A percentile compares a stretch with the other conserved stretches of the same genome.
phyloP scores from a whole-genome alignment of 75 land plant genomes.

The Pseudotsuga menziesii region DNA sequence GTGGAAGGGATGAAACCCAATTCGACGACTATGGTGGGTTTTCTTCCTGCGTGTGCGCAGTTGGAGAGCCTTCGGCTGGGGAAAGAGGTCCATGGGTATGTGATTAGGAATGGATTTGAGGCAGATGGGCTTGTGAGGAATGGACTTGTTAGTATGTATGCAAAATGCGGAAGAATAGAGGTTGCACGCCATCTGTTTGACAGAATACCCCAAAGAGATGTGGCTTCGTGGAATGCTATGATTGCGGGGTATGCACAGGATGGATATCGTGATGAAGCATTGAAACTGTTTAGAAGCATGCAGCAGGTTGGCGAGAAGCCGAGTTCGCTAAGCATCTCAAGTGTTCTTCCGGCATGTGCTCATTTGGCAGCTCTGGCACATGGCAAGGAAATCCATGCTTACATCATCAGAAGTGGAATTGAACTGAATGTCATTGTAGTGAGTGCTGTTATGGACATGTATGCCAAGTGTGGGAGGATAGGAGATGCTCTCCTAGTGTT shows the following conservation, averaged over 20 bases:
- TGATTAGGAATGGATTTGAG: conserved; percentile 20
- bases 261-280: conserved; percentile 39
- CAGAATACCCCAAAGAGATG: conserved; percentile 27
- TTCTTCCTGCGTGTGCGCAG: conserved; percentile 34
- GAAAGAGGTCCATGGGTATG: conserved; percentile 30
- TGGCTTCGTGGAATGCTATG: conserved; percentile 60
- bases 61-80: conserved; percentile 17
- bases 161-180: conserved; percentile 40
- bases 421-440: conserved; percentile 37
- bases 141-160: conserved; percentile 50
- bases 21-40: conserved; percentile 40
- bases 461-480: conserved; percentile 48
- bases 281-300: conserved; percentile 42
- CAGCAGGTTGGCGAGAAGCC: conserved; percentile 27
- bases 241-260: conserved; percentile 40
- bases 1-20: conserved; percentile 27
- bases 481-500: conserved; percentile 42
- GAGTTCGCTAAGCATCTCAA: conserved; percentile 28
- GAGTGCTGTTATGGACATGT: conserved; percentile 58
- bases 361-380: conserved; percentile 23
- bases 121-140: conserved; percentile 28
- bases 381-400: conserved; percentile 46
- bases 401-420: conserved; percentile 19
- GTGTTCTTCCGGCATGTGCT: conserved; percentile 52
- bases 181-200: conserved; percentile 51